Evolutionary conservation across 2,329 filamentous ascomycete species (phyloP).

Genomic region (Coniosporium tulheliwenetii): DNA sequence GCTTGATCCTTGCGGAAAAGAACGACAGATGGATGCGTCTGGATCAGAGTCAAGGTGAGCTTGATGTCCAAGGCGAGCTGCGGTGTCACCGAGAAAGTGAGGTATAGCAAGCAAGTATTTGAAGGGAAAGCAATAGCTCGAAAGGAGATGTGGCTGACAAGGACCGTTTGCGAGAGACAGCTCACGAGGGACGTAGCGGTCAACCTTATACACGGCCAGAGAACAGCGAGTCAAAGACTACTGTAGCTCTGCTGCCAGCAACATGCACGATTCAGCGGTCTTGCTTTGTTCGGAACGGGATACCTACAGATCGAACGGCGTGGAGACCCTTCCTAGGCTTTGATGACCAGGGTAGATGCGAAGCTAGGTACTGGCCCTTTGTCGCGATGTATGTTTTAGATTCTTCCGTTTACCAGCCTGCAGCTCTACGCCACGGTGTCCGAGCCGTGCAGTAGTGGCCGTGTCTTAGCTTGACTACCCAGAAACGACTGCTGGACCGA

Average conservation of each 20-base stretch:
- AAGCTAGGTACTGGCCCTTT: not conserved
- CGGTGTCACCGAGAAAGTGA: not conserved
- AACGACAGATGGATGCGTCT: too few relatives aligned
- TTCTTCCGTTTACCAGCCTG: not conserved
- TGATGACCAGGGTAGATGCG: too few relatives aligned
- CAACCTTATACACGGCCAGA: not conserved
- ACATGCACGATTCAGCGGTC: not conserved
- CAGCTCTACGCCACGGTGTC: not conserved
- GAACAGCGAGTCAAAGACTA: not conserved
- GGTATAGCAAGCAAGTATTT: not conserved
- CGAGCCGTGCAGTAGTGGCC: not conserved
- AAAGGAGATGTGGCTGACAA: not conserved
- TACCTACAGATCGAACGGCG: not conserved
- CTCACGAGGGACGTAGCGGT: not conserved
- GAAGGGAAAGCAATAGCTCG: not conserved
- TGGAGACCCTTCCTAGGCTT: not conserved
- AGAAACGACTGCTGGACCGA: too few relatives aligned
- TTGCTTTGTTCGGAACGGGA: not conserved
- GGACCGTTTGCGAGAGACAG: not conserved
- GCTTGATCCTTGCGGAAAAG: not conserved
- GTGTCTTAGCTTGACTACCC: too few relatives aligned
- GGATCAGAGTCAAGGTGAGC: too few relatives aligned
- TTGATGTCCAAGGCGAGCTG: not conserved
- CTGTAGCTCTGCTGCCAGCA: not conserved
- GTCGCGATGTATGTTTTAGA: not conserved